Evolutionary conservation across 1,139 yeast genomes (phyloP).

Genomic region (Saccharomyces pastorianus): DNA sequence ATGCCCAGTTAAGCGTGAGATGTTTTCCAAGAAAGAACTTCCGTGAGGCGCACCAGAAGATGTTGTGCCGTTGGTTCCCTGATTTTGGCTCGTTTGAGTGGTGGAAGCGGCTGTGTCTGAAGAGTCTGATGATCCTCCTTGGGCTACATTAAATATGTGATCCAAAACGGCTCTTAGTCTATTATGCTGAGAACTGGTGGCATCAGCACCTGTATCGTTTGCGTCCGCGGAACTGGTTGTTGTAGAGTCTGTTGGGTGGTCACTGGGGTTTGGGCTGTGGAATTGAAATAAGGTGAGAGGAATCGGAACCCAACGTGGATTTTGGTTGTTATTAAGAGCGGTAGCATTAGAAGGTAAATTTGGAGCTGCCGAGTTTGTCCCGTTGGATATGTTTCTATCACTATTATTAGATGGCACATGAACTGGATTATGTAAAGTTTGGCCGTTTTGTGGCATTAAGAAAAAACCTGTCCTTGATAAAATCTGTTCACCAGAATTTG

Average conservation of each 20-base stretch:
- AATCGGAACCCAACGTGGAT: conserved; percentile 15
- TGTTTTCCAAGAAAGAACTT: not conserved
- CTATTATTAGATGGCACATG: conserved; percentile 3
- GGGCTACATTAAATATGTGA: conserved; percentile 12
- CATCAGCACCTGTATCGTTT: not conserved
- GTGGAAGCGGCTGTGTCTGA: not conserved
- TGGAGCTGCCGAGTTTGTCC: not conserved
- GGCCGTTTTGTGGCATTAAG: not conserved
- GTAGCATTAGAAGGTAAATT: not conserved
- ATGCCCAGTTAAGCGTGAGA: not conserved
- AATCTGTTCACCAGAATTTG: not conserved
- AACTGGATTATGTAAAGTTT: conserved; percentile 1
- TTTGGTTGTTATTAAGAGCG: conserved; percentile 6
- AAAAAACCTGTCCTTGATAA: not conserved
- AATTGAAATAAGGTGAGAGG: conserved; percentile 11
- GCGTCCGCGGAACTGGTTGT: not conserved
- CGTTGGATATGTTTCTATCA: not conserved
- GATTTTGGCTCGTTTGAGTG: not conserved
- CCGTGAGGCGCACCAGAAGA: not conserved
- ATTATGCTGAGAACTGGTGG: conserved; percentile 9
- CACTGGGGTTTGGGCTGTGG: not conserved
- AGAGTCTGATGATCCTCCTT: not conserved
- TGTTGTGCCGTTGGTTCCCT: not conserved
- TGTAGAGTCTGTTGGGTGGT: not conserved
- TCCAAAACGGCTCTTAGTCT: conserved; percentile 14